These are phyloP conservation scores for Aspergillus terreus DNA, from an alignment of 2,329 filamentous ascomycete species.

Conservation along the genomic window DNA sequence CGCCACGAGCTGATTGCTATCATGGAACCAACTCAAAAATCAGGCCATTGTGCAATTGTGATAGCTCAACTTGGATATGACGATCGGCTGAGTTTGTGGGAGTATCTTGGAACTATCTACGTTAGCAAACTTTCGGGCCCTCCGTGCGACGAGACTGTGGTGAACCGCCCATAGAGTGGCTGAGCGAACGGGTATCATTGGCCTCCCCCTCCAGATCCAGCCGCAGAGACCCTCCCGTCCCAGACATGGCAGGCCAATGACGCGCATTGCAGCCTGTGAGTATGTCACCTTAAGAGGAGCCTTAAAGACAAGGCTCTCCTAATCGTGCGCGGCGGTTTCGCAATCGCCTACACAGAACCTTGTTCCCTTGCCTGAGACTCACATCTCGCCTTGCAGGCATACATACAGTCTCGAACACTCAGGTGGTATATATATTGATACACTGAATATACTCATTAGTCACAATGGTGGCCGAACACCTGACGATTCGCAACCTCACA, in stretches of 20 bases:
- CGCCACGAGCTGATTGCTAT: not conserved
- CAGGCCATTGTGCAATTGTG: not conserved
- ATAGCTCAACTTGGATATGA: not conserved
- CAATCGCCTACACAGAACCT: not conserved
- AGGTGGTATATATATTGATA: not conserved
- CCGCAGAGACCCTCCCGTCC: conserved; percentile 5
- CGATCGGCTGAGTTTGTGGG: not conserved
- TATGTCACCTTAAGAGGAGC: too few species aligned
- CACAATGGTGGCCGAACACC: conserved; percentile 36
- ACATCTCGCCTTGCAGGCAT: too few species aligned
- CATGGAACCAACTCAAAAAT: not conserved
- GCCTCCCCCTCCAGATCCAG: conserved; percentile 1
- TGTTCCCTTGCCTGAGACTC: not conserved
- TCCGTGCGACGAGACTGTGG: not conserved
- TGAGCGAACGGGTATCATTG: conserved; percentile 5
- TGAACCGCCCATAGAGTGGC: conserved; percentile 1
- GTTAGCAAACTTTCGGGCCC: not conserved
- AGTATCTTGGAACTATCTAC: not conserved
- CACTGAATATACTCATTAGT: not conserved
- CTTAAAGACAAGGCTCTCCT: not conserved
- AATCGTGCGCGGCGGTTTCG: not conserved
- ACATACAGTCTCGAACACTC: too few species aligned
- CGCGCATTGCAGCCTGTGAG: conserved; percentile 7
- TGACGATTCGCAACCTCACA: conserved; percentile 82
- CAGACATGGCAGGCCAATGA: conserved; percentile 9